Evolutionary conservation across 1,284 basidiomycete genomes (phyloP).

Genomic region (Ceratobasidium sp.): DNA sequence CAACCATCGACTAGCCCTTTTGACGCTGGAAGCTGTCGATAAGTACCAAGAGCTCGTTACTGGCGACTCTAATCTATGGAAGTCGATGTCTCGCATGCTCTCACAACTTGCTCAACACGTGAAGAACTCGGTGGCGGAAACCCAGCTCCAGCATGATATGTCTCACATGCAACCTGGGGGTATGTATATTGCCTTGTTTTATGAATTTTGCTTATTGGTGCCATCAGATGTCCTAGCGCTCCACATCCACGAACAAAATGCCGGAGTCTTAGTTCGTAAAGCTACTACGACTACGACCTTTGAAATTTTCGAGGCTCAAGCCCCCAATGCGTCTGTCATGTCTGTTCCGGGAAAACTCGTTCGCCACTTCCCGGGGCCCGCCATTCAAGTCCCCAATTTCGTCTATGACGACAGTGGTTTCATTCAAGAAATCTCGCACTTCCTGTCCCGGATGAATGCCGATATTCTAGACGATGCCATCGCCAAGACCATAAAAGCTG

Average conservation of each 20-base stretch:
- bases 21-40: background rate
- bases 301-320: constrained; percentile 64
- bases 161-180: constrained; percentile 1
- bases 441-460: constrained; percentile 58
- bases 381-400: constrained; percentile 44
- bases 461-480: constrained; percentile 49
- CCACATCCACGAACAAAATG: constrained; percentile 63
- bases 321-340: constrained; percentile 58
- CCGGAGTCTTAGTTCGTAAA: constrained; percentile 61
- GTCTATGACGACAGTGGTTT: constrained; percentile 56
- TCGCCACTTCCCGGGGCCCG: constrained; percentile 57
- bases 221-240: constrained; percentile 57
- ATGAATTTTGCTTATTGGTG: background rate
- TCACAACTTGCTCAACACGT: background rate
- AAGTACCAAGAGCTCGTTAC: background rate
- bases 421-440: constrained; percentile 55
- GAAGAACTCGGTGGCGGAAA: background rate
- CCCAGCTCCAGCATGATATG: background rate
- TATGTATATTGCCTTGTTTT: background rate
- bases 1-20: background rate
- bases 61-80: background rate
- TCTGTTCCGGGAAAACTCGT: constrained; percentile 59
- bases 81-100: background rate
- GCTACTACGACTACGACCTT: constrained; percentile 53
- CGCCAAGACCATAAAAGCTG: constrained; percentile 50